Percentiles rank a stretch among this genome's conserved stretches.
Evolutionary conservation across 805 yeast species (phyloP).

Genomic region (Cyberlindnera maclurae): DNA sequence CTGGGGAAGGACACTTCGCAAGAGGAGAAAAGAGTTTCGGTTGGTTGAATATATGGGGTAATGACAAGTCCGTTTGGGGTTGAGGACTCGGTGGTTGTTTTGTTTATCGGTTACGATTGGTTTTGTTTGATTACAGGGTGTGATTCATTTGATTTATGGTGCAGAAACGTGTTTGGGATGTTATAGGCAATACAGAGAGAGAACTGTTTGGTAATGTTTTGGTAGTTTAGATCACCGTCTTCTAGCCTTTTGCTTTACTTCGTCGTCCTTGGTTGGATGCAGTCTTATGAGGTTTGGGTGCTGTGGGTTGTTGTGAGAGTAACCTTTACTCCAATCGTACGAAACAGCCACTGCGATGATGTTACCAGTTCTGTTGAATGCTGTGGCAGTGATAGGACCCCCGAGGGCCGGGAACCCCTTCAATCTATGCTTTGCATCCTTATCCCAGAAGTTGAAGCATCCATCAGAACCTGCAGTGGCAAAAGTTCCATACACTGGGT

Average conservation of each 20-base stretch:
- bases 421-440: slow-evolving; percentile 81
- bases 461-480: slow-evolving; percentile 96
- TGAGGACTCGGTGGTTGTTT: slow-evolving; percentile 5
- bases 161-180: not conserved
- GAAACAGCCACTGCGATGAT: slow-evolving; percentile 87
- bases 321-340: slow-evolving; percentile 96
- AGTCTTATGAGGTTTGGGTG: slow-evolving; percentile 70
- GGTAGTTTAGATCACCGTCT: slow-evolving; percentile 16
- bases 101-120: not conserved
- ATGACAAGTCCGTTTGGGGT: slow-evolving; percentile 26
- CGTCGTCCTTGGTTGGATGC: slow-evolving; percentile 82
- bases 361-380: slow-evolving; percentile 76
- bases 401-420: slow-evolving; percentile 67
- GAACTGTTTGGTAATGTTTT: not conserved
- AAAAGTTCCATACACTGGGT: slow-evolving; percentile 86
- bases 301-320: slow-evolving; percentile 67
- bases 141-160: not conserved
- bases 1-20: no score
- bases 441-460: slow-evolving; percentile 91
- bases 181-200: not conserved
- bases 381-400: slow-evolving; percentile 65
- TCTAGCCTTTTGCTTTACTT: slow-evolving; percentile 51
- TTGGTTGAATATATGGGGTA: slow-evolving; percentile 26
- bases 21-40: slow-evolving; percentile 11
- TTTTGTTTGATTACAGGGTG: not conserved